Base-by-base conservation (phyloP, 768 basidiomycete genomes). In the Termitomyces sp. region DNA sequence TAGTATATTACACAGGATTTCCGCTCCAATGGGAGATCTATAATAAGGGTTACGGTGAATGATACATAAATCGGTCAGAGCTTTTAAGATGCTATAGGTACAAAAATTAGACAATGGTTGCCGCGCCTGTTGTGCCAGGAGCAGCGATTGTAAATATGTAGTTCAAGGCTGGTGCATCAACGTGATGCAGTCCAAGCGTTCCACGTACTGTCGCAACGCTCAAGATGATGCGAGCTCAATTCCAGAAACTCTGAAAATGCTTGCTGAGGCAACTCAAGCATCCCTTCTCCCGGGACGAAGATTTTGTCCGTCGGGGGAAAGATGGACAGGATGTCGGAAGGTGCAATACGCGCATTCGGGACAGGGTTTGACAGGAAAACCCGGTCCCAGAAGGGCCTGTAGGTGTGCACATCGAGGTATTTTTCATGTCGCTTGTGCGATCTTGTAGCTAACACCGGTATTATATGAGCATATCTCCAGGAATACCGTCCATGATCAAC, bases 381-480 rank as follows among this genome's bases (percentile, higher is more conserved):
- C 59, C 85, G 79, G 56, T 83, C 81, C 46, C 84, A 86, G 60
- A 90, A 87, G 0, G 84, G 86, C 1, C 76, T 69, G 66, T 80
- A 90, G 3, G 84, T 83, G 66, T 81, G 77, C 16, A 90, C 89
- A 61, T 90, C 87, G 51, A 90, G 67, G 71, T 78, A 85, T 55
- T 74, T 80, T 47, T 89, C 87, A 48, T 74, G 73, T 41, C 75
- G 74, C 44, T 69, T 74, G 70, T 87, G 86, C 3, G 81, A 75
- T 50, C 83, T 82, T 18, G 79, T 74, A 49, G 83, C 88, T 89
- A 55, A 47, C 23, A 1, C 8, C 4, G 26, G 7, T 1, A 12
- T 35, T 26, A 12, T 41, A 26, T 46, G 3, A 41, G 50, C 33
- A 58, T 28, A 28, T 23, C 32, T 51, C 61, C 63, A 64, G 60